phyloP scores from a whole-genome alignment of 768 basidiomycete species.

The Pleurotus citrinopileatus region DNA sequence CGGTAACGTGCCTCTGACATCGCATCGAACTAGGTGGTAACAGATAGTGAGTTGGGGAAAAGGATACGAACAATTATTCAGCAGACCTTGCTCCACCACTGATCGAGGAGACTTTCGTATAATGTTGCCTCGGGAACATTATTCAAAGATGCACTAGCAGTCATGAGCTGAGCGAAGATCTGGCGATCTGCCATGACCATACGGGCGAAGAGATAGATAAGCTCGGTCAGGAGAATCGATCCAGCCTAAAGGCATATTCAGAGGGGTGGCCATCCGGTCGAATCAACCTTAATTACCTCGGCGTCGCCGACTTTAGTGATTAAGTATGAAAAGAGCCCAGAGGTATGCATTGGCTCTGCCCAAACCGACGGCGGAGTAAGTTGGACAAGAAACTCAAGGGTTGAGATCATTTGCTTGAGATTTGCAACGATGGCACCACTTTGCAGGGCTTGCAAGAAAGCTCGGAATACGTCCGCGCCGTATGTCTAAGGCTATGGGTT shows the following conservation, averaged over 20 bases:
- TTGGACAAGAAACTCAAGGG: constrained; percentile 61
- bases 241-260: constrained; percentile 28
- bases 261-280: background rate
- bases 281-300: constrained; percentile 45
- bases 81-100: constrained; percentile 80
- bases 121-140: constrained; percentile 50
- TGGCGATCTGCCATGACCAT: constrained; percentile 63
- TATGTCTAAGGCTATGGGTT: constrained; percentile 36
- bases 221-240: constrained; percentile 56
- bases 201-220: constrained; percentile 72
- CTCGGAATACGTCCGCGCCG: constrained; percentile 54
- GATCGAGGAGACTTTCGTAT: constrained; percentile 67
- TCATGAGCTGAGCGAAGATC: constrained; percentile 71
- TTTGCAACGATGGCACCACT: constrained; percentile 49
- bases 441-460: constrained; percentile 49
- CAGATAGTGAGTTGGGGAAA: constrained; percentile 1
- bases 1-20: constrained; percentile 85
- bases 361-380: constrained; percentile 60
- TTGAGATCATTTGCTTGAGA: constrained; percentile 58
- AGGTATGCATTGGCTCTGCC: constrained; percentile 71
- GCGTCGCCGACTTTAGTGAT: constrained; percentile 61
- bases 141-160: constrained; percentile 50
- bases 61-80: constrained; percentile 4
- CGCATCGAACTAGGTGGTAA: constrained; percentile 69
- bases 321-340: constrained; percentile 68